Base-by-base conservation (phyloP, 306 rosid genomes). In the Cotoneaster glaucophyllus region DNA sequence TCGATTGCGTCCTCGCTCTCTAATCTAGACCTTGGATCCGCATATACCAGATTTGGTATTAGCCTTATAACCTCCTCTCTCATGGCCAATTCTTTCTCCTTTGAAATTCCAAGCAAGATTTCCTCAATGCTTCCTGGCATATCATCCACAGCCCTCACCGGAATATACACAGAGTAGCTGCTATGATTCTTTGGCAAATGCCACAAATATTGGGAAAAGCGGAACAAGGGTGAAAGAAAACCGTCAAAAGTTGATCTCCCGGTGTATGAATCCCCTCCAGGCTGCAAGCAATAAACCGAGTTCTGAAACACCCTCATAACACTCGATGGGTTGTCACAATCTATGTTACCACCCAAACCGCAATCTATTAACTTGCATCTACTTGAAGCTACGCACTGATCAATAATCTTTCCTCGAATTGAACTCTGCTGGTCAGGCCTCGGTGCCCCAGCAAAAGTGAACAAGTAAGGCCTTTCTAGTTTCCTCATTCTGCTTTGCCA, bases 171-270 rank as follows among this genome's bases (percentile, higher is more conserved):
- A 4, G 98, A 89, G 66, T 92, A 94, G 37, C 69, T 67, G 3
- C 85, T 85, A 44, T 87, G 82, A 57, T 84, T 90, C 82, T 69
- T 71, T 0, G 97, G 98, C 2, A 94, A 81, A 82, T 84, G 83
- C 98, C 98, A 95, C 11, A 50, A 1, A 61, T 95, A 95, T 50
- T 95, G 98, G 0, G 98, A 84, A 83, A 95, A 43, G 97, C 97
- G 0, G 93, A 81, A 3, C 97, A 97, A 2, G 97, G 98, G 76
- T 92, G 90, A 45, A 95, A 95, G 80, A 95, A 95, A 67, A 95
- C 98, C 0, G 98, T 95, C 97, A 50, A 95, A 95, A 62, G 84
- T 85, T 17, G 98, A 95, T 75, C 93, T 85, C 83, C 98, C 85
- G 3, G 98, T 90, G 84, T 94, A 90, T 2, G 98, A 92, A 58